phyloP scores from a whole-genome alignment of 2,329 filamentous ascomycete species.

The Alternaria triticina region DNA sequence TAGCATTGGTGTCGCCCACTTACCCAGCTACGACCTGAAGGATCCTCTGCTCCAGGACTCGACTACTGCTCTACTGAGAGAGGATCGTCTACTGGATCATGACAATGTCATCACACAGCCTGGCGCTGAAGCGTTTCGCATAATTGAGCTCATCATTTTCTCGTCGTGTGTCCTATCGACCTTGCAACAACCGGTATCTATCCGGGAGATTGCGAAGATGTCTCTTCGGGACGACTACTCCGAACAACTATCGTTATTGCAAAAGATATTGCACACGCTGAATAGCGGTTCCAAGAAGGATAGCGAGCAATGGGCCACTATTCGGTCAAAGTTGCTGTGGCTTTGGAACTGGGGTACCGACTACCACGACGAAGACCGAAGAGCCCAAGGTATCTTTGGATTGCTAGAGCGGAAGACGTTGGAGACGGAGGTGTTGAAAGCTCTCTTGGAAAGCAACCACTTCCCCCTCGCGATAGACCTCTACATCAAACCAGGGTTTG shows the following conservation, averaged over 20 bases:
- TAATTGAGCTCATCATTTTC: slow-evolving; percentile 68
- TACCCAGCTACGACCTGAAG: slow-evolving; percentile 52
- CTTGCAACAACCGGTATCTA: slow-evolving; percentile 50
- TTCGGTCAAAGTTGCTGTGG: slow-evolving; percentile 73
- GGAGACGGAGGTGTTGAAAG: slow-evolving; percentile 74
- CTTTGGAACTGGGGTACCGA: slow-evolving; percentile 72
- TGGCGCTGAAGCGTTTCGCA: slow-evolving; percentile 59
- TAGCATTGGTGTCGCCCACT: slow-evolving; percentile 48
- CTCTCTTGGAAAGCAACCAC: slow-evolving; percentile 68
- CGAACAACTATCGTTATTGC: slow-evolving; percentile 68
- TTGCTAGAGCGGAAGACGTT: slow-evolving; percentile 66
- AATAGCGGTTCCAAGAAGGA: slow-evolving; percentile 63
- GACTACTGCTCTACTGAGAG: slow-evolving; percentile 46
- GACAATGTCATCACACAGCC: slow-evolving; percentile 72
- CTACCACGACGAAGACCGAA: slow-evolving; percentile 49
- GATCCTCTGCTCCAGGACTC: slow-evolving; percentile 41
- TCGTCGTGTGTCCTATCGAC: slow-evolving; percentile 53
- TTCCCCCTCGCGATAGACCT: slow-evolving; percentile 64
- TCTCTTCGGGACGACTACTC: slow-evolving; percentile 67
- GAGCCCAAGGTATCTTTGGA: slow-evolving; percentile 60
- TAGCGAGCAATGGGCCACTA: slow-evolving; percentile 58
- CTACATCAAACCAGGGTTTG: slow-evolving; percentile 65
- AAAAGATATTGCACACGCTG: slow-evolving; percentile 64
- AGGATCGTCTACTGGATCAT: slow-evolving; percentile 59
- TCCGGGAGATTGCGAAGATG: slow-evolving; percentile 61